Evolutionary conservation across 441 rosid genomes (phyloP).

Genomic region (Gossypium gossypioides): DNA sequence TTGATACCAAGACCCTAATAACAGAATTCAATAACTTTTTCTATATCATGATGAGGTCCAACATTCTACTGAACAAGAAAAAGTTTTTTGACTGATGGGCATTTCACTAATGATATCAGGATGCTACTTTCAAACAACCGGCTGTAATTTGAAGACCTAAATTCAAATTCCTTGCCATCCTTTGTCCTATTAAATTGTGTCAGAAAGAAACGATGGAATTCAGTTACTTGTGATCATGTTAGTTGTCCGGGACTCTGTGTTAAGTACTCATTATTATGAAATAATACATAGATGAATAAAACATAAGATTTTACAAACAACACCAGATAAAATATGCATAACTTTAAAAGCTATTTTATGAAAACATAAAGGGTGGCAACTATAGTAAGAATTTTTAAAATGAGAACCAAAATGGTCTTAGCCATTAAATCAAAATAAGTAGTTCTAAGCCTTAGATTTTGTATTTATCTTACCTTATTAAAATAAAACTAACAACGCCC

Average conservation of each 20-base stretch:
- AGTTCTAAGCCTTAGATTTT: too few relatives aligned
- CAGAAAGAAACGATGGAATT: neutral
- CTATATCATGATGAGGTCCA: neutral
- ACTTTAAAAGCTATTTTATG: neutral
- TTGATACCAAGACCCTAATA: neutral
- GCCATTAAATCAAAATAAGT: too few relatives aligned
- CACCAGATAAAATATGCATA: neutral
- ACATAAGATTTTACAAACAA: neutral
- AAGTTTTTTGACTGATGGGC: neutral
- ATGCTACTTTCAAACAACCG: neutral
- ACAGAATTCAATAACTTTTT: neutral
- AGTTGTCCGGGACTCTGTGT: neutral
- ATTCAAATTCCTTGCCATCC: neutral
- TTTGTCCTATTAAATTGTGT: neutral
- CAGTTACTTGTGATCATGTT: neutral
- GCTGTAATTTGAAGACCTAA: neutral
- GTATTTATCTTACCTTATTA: too few relatives aligned
- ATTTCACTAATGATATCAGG: neutral
- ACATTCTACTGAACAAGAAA: neutral
- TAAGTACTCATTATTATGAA: neutral
- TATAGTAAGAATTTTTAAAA: too few relatives aligned
- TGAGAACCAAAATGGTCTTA: too few relatives aligned
- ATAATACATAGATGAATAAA: neutral
- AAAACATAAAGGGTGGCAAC: neutral
- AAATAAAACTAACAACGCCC: too few relatives aligned